Conservation (phyloP, 768 basidiomycete genomes). For the Pulveroboletus sp. region DNA sequence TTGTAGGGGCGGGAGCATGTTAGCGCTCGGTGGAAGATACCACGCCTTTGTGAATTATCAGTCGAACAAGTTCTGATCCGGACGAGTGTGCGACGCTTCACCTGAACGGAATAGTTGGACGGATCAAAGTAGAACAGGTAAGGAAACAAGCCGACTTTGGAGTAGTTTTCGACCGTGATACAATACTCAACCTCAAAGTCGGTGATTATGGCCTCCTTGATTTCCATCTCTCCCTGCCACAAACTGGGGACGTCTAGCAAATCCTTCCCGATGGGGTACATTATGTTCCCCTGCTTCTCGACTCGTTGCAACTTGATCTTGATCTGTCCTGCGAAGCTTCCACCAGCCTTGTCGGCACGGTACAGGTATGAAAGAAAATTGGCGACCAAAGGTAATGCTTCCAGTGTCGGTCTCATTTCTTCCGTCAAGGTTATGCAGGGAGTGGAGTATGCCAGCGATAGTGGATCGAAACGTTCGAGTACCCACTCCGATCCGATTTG, state of each 20-base stretch:
- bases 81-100: slow-evolving; percentile 3
- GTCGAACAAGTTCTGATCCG: not conserved
- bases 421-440: slow-evolving; percentile 2
- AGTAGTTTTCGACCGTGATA: slow-evolving; percentile 19
- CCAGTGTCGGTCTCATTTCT: slow-evolving; percentile 1
- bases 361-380: slow-evolving; percentile 23
- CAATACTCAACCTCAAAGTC: slow-evolving; percentile 12
- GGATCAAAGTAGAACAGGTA: slow-evolving; percentile 26
- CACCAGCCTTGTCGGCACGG: slow-evolving; percentile 9
- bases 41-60: not conserved
- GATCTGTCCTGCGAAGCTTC: slow-evolving; percentile 11
- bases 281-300: not conserved
- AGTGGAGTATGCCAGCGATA: slow-evolving; percentile 9
- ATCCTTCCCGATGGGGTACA: slow-evolving; percentile 9
- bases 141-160: slow-evolving; percentile 17
- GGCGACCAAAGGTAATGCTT: slow-evolving; percentile 2
- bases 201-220: slow-evolving; percentile 14
- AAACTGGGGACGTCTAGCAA: slow-evolving; percentile 4
- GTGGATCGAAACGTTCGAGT: slow-evolving; percentile 15
- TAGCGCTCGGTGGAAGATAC: slow-evolving; percentile 11
- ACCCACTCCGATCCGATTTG: slow-evolving; percentile 7
- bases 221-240: slow-evolving; percentile 4
- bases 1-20: slow-evolving; percentile 10
- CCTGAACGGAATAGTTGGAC: slow-evolving; percentile 16
- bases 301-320: slow-evolving; percentile 9